Evolutionary conservation across 805 yeast species (phyloP).

Genomic region (Hanseniaspora occidentalis): DNA sequence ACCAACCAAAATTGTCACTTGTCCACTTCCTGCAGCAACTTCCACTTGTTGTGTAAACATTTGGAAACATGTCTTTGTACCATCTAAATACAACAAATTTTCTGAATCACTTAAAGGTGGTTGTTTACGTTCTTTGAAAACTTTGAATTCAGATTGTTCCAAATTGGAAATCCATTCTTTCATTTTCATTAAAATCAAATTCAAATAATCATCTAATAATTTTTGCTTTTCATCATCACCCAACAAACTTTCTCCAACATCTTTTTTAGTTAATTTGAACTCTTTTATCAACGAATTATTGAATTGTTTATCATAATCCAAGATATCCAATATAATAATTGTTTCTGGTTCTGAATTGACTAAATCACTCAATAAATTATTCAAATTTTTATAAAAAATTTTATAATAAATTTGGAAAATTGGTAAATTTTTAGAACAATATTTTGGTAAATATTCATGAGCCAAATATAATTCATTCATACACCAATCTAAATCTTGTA

Average conservation of each 20-base stretch:
- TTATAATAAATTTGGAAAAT: constrained; percentile 48
- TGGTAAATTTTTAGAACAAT: constrained; percentile 68
- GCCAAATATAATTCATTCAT: constrained; percentile 67
- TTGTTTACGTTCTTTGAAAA: constrained; percentile 48
- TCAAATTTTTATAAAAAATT: constrained; percentile 56
- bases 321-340: constrained; percentile 52
- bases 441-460: constrained; percentile 39
- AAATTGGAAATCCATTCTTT: constrained; percentile 74
- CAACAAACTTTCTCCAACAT: constrained; percentile 38
- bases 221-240: constrained; percentile 62
- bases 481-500: constrained; percentile 70
- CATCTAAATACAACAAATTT: constrained; percentile 53
- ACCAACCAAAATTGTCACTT: constrained; percentile 66
- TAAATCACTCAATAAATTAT: constrained; percentile 48
- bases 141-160: constrained; percentile 48
- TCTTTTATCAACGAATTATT: constrained; percentile 36
- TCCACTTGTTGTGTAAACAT: constrained; percentile 85
- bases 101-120: constrained; percentile 71
- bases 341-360: constrained; percentile 73
- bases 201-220: constrained; percentile 67
- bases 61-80: constrained; percentile 64
- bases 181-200: constrained; percentile 59
- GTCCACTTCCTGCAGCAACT: constrained; percentile 75
- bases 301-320: constrained; percentile 67
- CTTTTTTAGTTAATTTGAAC: constrained; percentile 34